Percentiles rank a stretch among this genome's conserved stretches.
phyloP scores from a whole-genome alignment of 129 eudicot genomes.

The Ambrosia artemisiifolia region DNA sequence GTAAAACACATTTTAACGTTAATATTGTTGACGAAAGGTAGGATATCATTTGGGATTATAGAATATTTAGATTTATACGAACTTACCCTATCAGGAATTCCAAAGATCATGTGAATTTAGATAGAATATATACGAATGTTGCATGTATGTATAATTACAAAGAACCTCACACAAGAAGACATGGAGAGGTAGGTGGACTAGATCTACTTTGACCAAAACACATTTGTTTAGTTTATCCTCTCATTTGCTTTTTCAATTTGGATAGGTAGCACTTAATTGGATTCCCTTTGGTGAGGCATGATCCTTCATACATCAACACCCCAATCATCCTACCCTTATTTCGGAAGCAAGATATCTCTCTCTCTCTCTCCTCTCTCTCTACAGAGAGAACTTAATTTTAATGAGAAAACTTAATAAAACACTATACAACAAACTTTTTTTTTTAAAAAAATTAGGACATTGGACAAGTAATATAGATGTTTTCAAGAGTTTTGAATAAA shows the following conservation, averaged over 20 bases:
- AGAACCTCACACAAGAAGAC: constrained; percentile 36
- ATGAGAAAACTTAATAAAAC: too few species aligned
- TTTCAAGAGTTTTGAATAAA: too few species aligned
- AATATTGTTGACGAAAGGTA: neutral
- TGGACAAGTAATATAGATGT: too few species aligned
- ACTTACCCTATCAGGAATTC: neutral
- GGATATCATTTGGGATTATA: neutral
- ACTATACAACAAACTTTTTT: too few species aligned
- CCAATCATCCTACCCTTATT: constrained; percentile 37
- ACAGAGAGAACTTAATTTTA: too few species aligned
- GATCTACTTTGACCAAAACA: constrained; percentile 38
- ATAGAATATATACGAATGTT: neutral
- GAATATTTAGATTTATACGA: neutral
- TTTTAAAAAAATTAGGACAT: too few species aligned
- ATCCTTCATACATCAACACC: constrained; percentile 41
- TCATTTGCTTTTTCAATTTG: constrained; percentile 25
- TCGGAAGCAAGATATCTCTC: constrained; percentile 27
- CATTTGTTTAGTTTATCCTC: constrained; percentile 25
- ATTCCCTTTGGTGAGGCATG: constrained; percentile 37
- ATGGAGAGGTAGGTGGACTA: constrained; percentile 29
- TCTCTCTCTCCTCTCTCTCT: constrained; percentile 5
- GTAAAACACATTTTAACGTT: neutral
- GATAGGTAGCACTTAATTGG: constrained; percentile 37
- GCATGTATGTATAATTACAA: constrained; percentile 13
- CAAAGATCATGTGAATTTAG: neutral